Evolutionary conservation across 441 rosid genomes (phyloP), one percentile per base, ranked within the genome.

Genomic region (Populus hybrid): DNA sequence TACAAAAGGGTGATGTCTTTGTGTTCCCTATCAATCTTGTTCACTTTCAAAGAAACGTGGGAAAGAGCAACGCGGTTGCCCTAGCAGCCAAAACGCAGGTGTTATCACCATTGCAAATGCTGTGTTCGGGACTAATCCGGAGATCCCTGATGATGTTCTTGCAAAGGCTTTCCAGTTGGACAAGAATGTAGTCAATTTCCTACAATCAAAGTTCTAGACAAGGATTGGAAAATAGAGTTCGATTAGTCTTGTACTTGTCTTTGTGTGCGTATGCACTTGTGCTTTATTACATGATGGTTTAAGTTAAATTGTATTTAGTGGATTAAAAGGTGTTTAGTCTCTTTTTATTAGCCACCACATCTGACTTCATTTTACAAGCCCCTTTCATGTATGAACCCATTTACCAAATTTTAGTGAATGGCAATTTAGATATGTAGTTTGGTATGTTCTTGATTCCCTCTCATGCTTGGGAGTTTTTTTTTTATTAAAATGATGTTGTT

Each of bases 11-110:
- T 1, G 87, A 82, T 59, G 78, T 70, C 12, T 82, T 79, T 35
- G 81, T 82, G 16, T 75, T 72, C 35, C 87, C 83, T 4, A 30
- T 24, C 0, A 70, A 73, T 11, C 84, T 82, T 20, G 30, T 84
- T 69, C 84, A 81, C 67, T 81, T 23, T 46, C 84, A 76, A 69
- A 77, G 73, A 42, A 84, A 82, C 9, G 64, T 80, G 4, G 87
- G 85, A 6, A 5, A 6, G 1, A 57, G 72, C 4, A 68, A 73
- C 10, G 87, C 83, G 11, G 71, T 64, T 30, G 79, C 78, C 26
- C 32, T 82, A 38, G 77, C 81, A 84, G 83, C 80, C 83, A 82
- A 66, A 80, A 84, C 26, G 83, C 86, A 2, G 86, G 84, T n/a
- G 79, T 72, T 1, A 35, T 84, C n/a, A 76, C 78, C 11, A 12